A percentile compares a stretch with the other conserved stretches of the same genome.
Conservation (phyloP, 176 grass and related monocot genomes). For the Aegilops bicornis region DNA sequence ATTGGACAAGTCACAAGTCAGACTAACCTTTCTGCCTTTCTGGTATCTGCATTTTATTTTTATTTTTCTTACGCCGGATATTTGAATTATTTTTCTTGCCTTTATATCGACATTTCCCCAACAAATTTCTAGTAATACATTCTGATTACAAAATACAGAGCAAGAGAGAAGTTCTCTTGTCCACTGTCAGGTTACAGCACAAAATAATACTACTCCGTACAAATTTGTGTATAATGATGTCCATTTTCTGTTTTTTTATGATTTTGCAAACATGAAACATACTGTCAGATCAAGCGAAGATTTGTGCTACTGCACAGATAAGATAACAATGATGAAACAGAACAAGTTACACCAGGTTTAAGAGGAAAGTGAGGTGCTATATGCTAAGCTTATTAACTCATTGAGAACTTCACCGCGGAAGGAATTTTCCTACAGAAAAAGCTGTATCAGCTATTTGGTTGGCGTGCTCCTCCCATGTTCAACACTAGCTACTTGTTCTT, state of each 20-base stretch:
- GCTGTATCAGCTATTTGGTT: not conserved
- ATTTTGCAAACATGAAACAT: not conserved
- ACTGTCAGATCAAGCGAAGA: not conserved
- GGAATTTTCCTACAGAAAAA: slow-evolving; percentile 9
- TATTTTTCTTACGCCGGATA: not conserved
- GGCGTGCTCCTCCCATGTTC: not conserved
- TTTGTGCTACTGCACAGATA: not conserved
- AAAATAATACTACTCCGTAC: slow-evolving; percentile 21
- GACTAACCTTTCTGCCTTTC: not conserved
- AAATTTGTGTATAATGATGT: slow-evolving; percentile 28
- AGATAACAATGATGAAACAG: not conserved
- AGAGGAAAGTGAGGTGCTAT: not conserved
- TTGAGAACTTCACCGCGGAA: not conserved
- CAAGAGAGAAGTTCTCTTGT: slow-evolving; percentile 13
- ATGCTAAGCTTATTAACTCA: not conserved
- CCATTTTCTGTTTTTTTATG: not conserved
- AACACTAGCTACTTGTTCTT: slow-evolving; percentile 56
- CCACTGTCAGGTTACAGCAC: slow-evolving; percentile 33
- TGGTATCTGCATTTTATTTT: not conserved
- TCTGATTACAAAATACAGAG: not conserved
- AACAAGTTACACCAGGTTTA: not conserved
- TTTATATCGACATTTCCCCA: not conserved
- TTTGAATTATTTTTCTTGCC: not conserved
- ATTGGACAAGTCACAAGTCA: not conserved
- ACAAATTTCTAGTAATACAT: not conserved